phyloP scores from a whole-genome alignment of 2,329 filamentous ascomycete species.

The Pseudocercospora fijiensis region DNA sequence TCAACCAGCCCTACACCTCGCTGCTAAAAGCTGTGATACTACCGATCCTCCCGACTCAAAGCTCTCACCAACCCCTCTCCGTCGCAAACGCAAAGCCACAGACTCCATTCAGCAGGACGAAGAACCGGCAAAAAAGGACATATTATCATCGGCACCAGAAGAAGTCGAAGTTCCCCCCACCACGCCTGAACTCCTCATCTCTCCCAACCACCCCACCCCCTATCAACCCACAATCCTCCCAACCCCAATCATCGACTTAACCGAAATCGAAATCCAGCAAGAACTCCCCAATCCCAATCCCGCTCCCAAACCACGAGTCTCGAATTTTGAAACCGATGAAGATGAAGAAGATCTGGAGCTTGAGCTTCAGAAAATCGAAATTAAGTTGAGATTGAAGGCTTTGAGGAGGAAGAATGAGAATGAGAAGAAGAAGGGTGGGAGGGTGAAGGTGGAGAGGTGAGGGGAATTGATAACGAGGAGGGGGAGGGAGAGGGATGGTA shows the following conservation, averaged over 20 bases:
- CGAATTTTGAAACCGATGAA: neutral
- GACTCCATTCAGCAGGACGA: neutral
- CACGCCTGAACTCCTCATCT: too few relatives aligned
- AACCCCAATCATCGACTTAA: too few relatives aligned
- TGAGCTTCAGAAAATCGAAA: conserved; percentile 7
- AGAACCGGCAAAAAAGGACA: neutral
- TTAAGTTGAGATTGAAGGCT: conserved; percentile 2
- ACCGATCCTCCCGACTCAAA: too few relatives aligned
- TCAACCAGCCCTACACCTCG: neutral
- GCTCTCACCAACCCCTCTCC: neutral
- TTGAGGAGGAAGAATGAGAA: neutral
- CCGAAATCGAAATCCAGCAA: too few relatives aligned
- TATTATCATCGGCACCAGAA: too few relatives aligned
- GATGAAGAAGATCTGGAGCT: conserved; percentile 14
- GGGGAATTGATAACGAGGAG: too few relatives aligned
- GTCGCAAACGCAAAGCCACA: neutral
- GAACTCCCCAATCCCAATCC: too few relatives aligned
- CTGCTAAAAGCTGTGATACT: neutral
- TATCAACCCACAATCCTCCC: too few relatives aligned
- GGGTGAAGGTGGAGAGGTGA: neutral
- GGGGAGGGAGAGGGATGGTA: too few relatives aligned
- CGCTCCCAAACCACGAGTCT: too few relatives aligned
- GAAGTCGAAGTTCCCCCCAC: too few relatives aligned
- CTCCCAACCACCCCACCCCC: too few relatives aligned
- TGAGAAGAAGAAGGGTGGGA: neutral